Evolutionary conservation across 495 filamentous ascomycete species (phyloP).

Genomic region (Schizothecium vesticola): DNA sequence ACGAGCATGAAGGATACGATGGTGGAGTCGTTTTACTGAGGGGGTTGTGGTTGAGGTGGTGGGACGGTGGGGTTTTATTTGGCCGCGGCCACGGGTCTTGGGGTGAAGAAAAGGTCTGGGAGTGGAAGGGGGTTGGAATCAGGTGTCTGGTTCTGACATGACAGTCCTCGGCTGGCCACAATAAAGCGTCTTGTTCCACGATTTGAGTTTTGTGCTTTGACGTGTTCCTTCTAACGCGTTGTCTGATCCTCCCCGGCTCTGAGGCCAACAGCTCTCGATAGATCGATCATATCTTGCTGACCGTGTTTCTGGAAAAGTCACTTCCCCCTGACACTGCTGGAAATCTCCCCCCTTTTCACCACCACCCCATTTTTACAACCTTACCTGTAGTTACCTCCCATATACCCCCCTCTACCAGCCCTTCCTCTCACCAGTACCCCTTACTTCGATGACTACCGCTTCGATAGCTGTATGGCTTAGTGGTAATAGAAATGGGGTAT

Average conservation of each 20-base stretch:
- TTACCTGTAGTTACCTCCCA: too few relatives aligned
- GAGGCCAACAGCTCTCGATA: background rate
- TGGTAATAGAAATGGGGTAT: too few relatives aligned
- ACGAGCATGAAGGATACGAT: constrained; percentile 90
- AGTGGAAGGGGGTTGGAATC: background rate
- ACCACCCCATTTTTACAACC: too few relatives aligned
- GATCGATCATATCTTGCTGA: background rate
- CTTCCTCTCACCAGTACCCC: too few relatives aligned
- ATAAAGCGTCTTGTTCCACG: background rate
- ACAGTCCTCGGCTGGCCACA: background rate
- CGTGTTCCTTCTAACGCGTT: background rate
- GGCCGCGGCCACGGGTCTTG: background rate
- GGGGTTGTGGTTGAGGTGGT: background rate
- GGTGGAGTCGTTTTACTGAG: constrained; percentile 95
- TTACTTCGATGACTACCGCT: too few relatives aligned
- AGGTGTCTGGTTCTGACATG: background rate
- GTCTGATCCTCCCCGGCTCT: too few relatives aligned
- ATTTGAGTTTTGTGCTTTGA: background rate
- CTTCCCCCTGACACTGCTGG: too few relatives aligned
- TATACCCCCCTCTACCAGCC: too few relatives aligned
- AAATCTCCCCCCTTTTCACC: too few relatives aligned
- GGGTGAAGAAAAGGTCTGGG: background rate
- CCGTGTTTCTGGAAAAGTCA: background rate
- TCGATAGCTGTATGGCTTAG: too few relatives aligned
- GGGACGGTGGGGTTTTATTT: background rate